phyloP scores from a whole-genome alignment of 441 rosid genomes.

The Flueggea neowawraea region DNA sequence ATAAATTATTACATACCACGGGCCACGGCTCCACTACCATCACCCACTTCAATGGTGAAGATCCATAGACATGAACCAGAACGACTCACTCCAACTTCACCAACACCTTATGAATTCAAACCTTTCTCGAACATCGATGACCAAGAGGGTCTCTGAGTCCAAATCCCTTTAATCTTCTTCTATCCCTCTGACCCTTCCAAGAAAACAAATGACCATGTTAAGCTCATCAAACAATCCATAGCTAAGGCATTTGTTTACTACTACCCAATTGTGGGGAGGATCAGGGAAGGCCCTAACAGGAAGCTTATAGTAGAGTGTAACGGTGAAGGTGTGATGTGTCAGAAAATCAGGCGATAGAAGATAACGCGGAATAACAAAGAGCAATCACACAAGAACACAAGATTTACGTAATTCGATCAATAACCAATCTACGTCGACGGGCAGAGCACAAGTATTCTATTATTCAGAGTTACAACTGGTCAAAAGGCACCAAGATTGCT shows the following conservation, averaged over 20 bases:
- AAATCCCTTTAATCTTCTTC: slow-evolving; percentile 23
- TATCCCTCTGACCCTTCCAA: slow-evolving; percentile 18
- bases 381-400: no score
- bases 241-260: slow-evolving; percentile 40
- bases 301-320: slow-evolving; percentile 50
- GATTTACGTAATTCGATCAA: no score
- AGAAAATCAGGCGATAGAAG: no score
- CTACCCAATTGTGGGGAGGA: slow-evolving; percentile 46
- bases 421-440: no score
- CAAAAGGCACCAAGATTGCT: no score
- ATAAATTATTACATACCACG: no score
- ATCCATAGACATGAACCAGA: slow-evolving; percentile 25
- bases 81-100: slow-evolving; percentile 32
- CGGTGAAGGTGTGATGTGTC: slow-evolving; percentile 41
- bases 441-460: no score
- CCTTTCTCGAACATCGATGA: slow-evolving; percentile 46
- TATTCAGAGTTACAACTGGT: no score
- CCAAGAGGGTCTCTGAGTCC: slow-evolving; percentile 29
- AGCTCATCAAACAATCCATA: slow-evolving; percentile 27
- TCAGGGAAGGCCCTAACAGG: slow-evolving; percentile 26
- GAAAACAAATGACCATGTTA: slow-evolving; percentile 29
- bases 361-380: no score
- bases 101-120: slow-evolving; percentile 30
- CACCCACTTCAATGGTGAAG: slow-evolving; percentile 3
- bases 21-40: no score